Evolutionary conservation across 2,329 filamentous ascomycete species (phyloP).

Genomic region (Neoscytalidium dimidiatum): DNA sequence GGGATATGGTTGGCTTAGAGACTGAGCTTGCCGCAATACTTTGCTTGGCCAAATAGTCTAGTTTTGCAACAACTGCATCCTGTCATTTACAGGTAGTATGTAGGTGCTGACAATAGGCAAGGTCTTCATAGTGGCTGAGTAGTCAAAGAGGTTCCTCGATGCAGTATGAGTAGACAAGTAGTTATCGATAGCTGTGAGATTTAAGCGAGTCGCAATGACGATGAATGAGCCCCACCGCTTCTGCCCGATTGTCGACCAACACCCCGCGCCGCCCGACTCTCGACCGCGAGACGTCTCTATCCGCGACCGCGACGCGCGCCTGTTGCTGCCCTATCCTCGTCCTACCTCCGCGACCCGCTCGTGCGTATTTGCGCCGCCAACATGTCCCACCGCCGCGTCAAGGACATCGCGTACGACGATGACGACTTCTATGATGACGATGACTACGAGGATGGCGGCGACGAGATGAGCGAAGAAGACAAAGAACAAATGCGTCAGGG

Average conservation of each 20-base stretch:
- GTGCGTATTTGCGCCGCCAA: not conserved
- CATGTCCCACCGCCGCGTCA: slow-evolving; percentile 21
- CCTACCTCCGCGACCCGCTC: not conserved
- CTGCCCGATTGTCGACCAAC: not conserved
- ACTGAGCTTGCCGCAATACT: too few species aligned
- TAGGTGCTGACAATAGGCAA: too few species aligned
- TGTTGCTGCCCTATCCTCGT: not conserved
- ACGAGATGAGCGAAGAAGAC: slow-evolving; percentile 52
- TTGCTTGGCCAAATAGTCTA: too few species aligned
- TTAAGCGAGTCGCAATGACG: slow-evolving; percentile 7
- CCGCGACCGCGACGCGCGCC: not conserved
- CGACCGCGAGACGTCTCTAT: not conserved
- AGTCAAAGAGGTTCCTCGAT: not conserved
- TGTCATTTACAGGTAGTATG: too few species aligned
- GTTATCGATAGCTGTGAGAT: not conserved
- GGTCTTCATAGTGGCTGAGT: too few species aligned
- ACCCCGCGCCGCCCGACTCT: not conserved
- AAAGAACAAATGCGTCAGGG: slow-evolving; percentile 62
- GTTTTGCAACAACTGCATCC: too few species aligned
- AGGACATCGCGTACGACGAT: slow-evolving; percentile 41
- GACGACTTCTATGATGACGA: slow-evolving; percentile 88
- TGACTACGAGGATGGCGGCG: slow-evolving; percentile 74
- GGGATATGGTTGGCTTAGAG: not conserved
- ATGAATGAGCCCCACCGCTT: slow-evolving; percentile 2
- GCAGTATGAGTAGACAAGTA: too few species aligned